A percentile compares a stretch with the other conserved stretches of the same genome.
Conservation (phyloP, 1,284 basidiomycete species). For the Malassezia arunalokei region DNA sequence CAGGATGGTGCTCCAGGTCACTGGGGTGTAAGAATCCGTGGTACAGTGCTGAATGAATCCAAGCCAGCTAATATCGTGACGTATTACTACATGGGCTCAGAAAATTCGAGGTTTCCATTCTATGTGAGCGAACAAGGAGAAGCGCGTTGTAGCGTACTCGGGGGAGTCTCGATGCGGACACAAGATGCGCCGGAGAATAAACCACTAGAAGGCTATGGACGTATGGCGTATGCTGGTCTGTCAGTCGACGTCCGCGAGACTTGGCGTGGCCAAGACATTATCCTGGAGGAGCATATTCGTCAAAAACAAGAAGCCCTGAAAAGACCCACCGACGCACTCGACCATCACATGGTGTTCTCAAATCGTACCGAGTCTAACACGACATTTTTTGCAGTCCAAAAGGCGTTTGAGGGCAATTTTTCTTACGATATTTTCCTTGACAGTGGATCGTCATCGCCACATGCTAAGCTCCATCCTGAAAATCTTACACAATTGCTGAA, state of each 20-base stretch:
- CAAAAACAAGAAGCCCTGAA: constrained; percentile 54
- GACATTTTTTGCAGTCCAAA: constrained; percentile 76
- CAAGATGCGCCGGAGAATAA: constrained; percentile 57
- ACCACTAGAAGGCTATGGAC: constrained; percentile 53
- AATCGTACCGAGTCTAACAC: constrained; percentile 61
- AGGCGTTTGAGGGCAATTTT: constrained; percentile 65
- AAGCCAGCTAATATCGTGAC: constrained; percentile 57
- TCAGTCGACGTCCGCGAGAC: constrained; percentile 47
- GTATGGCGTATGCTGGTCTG: constrained; percentile 56
- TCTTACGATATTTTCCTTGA: constrained; percentile 77
- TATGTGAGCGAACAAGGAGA: constrained; percentile 50
- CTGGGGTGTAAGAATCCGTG: constrained; percentile 78
- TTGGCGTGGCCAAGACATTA: constrained; percentile 74
- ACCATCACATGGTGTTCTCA: constrained; percentile 62
- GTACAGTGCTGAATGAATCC: constrained; percentile 58
- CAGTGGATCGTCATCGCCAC: constrained; percentile 55
- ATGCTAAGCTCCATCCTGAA: constrained; percentile 53
- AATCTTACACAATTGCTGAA: constrained; percentile 58
- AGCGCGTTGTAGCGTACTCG: constrained; percentile 60
- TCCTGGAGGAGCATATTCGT: constrained; percentile 57
- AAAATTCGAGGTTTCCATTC: constrained; percentile 55
- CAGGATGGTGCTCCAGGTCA: constrained; percentile 50
- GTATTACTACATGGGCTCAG: constrained; percentile 74
- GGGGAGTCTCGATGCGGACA: constrained; percentile 66
- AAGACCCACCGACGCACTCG: constrained; percentile 50